Base-by-base conservation (phyloP, 441 rosid genomes). In the Mallotus repandus region DNA sequence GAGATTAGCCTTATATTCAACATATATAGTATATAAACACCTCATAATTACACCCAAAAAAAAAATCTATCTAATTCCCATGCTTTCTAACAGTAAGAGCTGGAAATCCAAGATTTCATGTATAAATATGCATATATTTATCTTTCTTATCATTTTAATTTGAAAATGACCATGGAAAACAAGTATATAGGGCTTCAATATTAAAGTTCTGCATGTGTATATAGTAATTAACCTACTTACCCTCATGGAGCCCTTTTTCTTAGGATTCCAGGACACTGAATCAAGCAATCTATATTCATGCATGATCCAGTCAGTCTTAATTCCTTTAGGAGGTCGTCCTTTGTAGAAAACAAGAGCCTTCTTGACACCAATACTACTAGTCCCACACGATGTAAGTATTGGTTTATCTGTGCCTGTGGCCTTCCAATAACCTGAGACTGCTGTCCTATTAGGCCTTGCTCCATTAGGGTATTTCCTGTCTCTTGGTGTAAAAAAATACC, bases 401-500 rank as follows among this genome's bases (percentile, higher is more conserved):
- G 86, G 85, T 54, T 77, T 87, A 76, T 87, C 86, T 0, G 80
- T 83, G 14, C 84, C 85, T 0, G 89, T 84, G 1, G 85, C 86
- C 75, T 86, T 87, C 89, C 89, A 84, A 21, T 80, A 84, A 59
- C 88, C 91, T 2, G 88, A 83, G 54, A 83, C 84, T 61, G 87
- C 88, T 15, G 89, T 81, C 68, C 88, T 76, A 53, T 87, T 86
- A 9, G 91, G 87, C 57, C 91, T 77, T 32, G 72, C 85, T 53
- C 89, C 87, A 19, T 87, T 84, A 4, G 91, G 91, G 55, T 87
- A 84, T 69, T 84, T 87, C 70, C 88, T 81, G 29, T 87, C 86
- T 66, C 89, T 80, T 53, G 89, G 89, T 77, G 85, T 87, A 82
- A 87, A 85, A 82, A 87, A 87, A 65, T 75, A 83, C 89, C 91